Percentiles rank a stretch among this genome's conserved stretches.
Evolutionary conservation across 768 basidiomycete species (phyloP).

Genomic region (Termitomyces sp.): DNA sequence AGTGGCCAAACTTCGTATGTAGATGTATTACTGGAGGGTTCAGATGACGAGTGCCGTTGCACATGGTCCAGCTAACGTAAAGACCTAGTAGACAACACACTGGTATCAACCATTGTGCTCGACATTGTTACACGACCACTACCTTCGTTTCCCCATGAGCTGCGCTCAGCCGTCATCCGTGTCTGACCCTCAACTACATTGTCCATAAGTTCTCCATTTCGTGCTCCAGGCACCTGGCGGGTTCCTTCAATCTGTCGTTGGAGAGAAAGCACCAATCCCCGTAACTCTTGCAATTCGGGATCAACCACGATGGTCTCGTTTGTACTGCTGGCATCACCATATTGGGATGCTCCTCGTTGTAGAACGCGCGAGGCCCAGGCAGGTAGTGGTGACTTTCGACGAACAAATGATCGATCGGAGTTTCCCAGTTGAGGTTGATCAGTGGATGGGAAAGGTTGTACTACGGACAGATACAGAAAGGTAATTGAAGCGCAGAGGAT

Average conservation of each 20-base stretch:
- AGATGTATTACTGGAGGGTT: background rate
- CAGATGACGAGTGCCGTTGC: too few relatives aligned
- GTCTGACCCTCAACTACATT: background rate
- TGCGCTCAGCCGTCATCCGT: background rate
- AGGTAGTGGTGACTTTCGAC: background rate
- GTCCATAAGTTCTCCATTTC: background rate
- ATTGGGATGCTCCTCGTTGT: background rate
- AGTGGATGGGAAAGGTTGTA: background rate
- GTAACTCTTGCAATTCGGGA: background rate
- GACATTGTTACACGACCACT: too few relatives aligned
- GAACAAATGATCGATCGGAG: background rate
- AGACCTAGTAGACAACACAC: background rate
- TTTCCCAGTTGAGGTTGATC: background rate
- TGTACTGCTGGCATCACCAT: background rate
- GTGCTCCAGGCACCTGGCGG: background rate
- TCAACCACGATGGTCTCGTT: background rate
- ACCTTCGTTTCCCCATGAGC: background rate
- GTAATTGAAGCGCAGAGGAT: background rate
- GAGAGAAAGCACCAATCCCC: background rate
- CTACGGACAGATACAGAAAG: background rate
- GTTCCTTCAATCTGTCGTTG: background rate
- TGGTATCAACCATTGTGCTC: background rate
- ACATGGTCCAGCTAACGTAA: too few relatives aligned
- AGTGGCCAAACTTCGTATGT: background rate
- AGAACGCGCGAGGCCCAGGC: background rate